Evolutionary conservation across 2,329 filamentous ascomycete genomes (phyloP), one percentile per base, ranked within the genome.

Genomic region (Clarireedia homoeocarpa): DNA sequence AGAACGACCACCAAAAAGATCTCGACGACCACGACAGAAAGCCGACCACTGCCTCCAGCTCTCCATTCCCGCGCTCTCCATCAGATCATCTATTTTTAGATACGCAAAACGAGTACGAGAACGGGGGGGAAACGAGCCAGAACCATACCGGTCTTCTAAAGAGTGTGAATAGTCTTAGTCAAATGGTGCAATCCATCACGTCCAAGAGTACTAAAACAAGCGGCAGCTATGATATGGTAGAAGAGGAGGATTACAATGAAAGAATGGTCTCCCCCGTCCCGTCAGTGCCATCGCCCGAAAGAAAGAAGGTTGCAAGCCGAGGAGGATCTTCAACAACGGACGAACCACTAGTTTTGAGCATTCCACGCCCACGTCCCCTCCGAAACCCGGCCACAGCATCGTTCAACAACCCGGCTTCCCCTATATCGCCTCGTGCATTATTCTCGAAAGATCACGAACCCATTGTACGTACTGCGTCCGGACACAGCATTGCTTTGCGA

Each of bases 401-500:
- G 27, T 51, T 48, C 53, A 57, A 54, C 56, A 50, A 51, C 46
- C 48, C 46, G 40, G 44, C 42, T 27, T 53, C 54, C 15, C 51
- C 58, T 52, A 46, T 44, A 39, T 58, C 51, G 46, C 59, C 36
- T 51, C 48, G 30, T 46, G 48, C 49, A 38, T 56, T 46, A 38
- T 34, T 48, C 14, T 26, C 51, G 36, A 52, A 53, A 27, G 52
- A 59, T 40, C 50, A 55, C 34, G 56, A 58, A 27, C 59, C 63
- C 6, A 58, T 65, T 46, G 24, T 66, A 27, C 62, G 65, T 51
- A 67, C 65, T 6, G 61, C 65, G 23, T 68, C 67, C 17, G 66
- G 62, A 24, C 63, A 61, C 47, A 67, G 58, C 46, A 44, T 63
- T 40, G 53, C 60, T 10, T 51, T 83, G 48, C 74, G 74, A 60